phyloP scores from a whole-genome alignment of 2,329 filamentous ascomycete species.

The Myriosclerotinia curreyana region DNA sequence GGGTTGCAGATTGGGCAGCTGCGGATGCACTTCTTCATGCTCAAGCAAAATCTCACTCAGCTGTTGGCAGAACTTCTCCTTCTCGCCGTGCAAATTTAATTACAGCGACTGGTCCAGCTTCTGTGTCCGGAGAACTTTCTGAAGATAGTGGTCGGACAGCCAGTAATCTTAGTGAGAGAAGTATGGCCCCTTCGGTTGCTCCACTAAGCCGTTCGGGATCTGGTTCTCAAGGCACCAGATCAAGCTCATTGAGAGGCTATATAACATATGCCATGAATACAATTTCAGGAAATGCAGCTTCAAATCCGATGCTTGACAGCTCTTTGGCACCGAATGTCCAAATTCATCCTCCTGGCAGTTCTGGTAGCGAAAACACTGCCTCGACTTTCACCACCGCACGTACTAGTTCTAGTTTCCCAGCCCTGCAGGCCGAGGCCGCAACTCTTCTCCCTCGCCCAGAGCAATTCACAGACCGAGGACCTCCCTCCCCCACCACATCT shows the following conservation, averaged over 20 bases:
- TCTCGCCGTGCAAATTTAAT: constrained; percentile 36
- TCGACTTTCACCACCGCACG: constrained; percentile 37
- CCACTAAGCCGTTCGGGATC: constrained; percentile 35
- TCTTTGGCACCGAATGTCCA: constrained; percentile 12
- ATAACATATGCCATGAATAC: constrained; percentile 34
- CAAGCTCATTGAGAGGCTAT: constrained; percentile 37
- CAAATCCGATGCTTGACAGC: constrained; percentile 30
- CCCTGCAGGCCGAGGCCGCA: constrained; percentile 36
- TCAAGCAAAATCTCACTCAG: constrained; percentile 35
- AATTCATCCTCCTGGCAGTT: constrained; percentile 28
- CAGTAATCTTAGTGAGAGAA: constrained; percentile 40
- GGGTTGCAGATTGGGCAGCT: constrained; percentile 41
- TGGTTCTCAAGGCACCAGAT: constrained; percentile 33
- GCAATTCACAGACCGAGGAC: background rate
- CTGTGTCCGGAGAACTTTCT: constrained; percentile 28
- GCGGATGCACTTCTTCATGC: constrained; percentile 38
- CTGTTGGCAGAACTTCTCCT: constrained; percentile 37
- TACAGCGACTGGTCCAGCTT: constrained; percentile 30
- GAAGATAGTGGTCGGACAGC: constrained; percentile 38
- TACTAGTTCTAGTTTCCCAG: constrained; percentile 35
- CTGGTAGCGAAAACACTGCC: constrained; percentile 29
- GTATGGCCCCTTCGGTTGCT: constrained; percentile 30
- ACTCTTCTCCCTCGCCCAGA: constrained; percentile 34
- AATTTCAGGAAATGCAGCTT: constrained; percentile 28
- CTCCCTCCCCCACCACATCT: background rate